Conservation (phyloP, 805 yeast genomes). For the Zygoascus biomembranicola region DNA sequence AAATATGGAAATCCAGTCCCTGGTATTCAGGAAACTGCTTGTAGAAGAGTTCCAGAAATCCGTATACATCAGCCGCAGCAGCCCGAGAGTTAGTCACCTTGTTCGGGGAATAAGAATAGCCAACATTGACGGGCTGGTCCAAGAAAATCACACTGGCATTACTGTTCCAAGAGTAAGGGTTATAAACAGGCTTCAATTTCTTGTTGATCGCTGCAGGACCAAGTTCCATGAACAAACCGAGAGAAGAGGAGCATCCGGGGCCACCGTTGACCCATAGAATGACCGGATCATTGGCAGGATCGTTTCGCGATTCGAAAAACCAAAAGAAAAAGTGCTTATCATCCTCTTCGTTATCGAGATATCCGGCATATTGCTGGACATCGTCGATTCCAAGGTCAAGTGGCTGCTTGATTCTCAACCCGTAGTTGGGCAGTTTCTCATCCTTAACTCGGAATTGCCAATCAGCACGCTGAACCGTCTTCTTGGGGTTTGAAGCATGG, state of each 20-base stretch:
- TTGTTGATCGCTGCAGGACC: constrained; percentile 69
- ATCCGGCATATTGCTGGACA: constrained; percentile 79
- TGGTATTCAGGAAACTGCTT: constrained; percentile 56
- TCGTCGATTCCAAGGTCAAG: constrained; percentile 65
- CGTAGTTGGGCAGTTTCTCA: constrained; percentile 27
- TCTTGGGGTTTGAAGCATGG: constrained; percentile 2
- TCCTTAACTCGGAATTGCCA: constrained; percentile 11
- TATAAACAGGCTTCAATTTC: constrained; percentile 52
- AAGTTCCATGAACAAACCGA: constrained; percentile 79
- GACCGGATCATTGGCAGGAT: constrained; percentile 78
- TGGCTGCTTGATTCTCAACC: constrained; percentile 61
- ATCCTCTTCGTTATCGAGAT: constrained; percentile 69
- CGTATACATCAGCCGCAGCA: constrained; percentile 77
- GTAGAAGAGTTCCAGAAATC: constrained; percentile 72
- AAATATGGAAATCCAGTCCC: constrained; percentile 63
- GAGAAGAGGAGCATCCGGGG: constrained; percentile 86
- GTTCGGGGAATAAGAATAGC: constrained; percentile 59
- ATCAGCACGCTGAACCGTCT: constrained; percentile 4
- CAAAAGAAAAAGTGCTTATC: constrained; percentile 82
- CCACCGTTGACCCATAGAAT: constrained; percentile 91
- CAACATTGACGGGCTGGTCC: constrained; percentile 86
- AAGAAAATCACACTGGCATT: constrained; percentile 80
- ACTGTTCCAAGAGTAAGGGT: constrained; percentile 77
- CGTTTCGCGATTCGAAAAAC: constrained; percentile 84
- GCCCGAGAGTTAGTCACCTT: constrained; percentile 64